These are phyloP conservation scores for Ascochyta lentis DNA, from an alignment of 2,329 filamentous ascomycete genomes.

Conservation along the genomic window DNA sequence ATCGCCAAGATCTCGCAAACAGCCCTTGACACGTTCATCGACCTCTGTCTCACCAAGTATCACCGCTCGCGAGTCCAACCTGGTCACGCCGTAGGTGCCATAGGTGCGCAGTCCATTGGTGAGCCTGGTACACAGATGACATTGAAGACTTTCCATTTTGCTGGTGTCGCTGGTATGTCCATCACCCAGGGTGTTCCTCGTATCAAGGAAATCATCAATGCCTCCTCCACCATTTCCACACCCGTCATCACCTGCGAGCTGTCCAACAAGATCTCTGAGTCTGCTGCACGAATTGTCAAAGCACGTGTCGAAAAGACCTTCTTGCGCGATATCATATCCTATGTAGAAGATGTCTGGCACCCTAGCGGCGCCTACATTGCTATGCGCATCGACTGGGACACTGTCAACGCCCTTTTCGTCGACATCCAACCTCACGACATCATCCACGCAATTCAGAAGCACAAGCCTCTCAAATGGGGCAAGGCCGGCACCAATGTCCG, in stretches of 20 bases:
- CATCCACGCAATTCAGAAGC: constrained; percentile 74
- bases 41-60: constrained; percentile 86
- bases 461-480: constrained; percentile 82
- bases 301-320: constrained; percentile 95
- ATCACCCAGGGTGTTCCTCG: constrained; percentile 98
- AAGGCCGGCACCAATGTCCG: constrained; percentile 65
- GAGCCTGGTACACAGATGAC: constrained; percentile 99
- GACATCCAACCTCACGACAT: constrained; percentile 79
- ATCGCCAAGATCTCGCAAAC: constrained; percentile 82
- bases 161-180: constrained; percentile 98
- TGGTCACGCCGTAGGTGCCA: constrained; percentile 92
- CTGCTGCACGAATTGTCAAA: constrained; percentile 88
- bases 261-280: constrained; percentile 74
- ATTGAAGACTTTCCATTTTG: constrained; percentile 99
- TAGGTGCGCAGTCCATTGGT: constrained; percentile 96
- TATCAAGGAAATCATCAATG: constrained; percentile 99
- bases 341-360: constrained; percentile 90
- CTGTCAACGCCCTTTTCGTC: constrained; percentile 80
- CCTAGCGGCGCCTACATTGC: constrained; percentile 76
- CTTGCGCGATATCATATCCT: constrained; percentile 79
- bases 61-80: constrained; percentile 90
- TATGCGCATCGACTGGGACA: constrained; percentile 80
- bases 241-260: constrained; percentile 90
- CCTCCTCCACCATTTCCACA: constrained; percentile 90
- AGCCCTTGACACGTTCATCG: constrained; percentile 78